These are phyloP conservation scores for Amborella trichopoda DNA, from an alignment of 164 flowering plant species.

Conservation along the genomic window DNA sequence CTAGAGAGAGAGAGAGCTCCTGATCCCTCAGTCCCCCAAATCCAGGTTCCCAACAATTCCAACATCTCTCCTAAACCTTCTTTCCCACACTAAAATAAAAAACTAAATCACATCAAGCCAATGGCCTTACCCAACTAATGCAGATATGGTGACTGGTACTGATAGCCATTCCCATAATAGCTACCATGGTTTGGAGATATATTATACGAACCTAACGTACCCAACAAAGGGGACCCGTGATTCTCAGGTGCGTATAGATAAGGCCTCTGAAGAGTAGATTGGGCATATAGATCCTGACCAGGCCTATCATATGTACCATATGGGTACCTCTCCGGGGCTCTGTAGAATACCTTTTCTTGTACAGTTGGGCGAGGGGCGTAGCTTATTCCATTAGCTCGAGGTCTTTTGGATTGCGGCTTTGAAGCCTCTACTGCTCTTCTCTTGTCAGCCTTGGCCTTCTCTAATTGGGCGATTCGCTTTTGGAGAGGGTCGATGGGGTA, in stretches of 20 bases:
- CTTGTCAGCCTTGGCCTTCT: conserved; percentile 95
- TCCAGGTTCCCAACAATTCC: too few species aligned
- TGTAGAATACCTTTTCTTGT: conserved; percentile 50
- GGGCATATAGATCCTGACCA: too few species aligned
- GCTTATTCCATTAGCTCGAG: conserved; percentile 68
- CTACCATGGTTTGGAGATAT: conserved; percentile 56
- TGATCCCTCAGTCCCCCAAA: too few species aligned
- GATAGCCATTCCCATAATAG: conserved; percentile 79
- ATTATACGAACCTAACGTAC: conserved; percentile 48
- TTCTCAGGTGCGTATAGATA: conserved; percentile 51
- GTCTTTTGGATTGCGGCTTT: conserved; percentile 90
- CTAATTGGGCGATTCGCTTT: conserved; percentile 57
- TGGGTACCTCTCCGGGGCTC: conserved; percentile 69
- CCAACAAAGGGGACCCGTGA: conserved; percentile 41
- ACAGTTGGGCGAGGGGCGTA: conserved; percentile 42
- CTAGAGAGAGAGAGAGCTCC: too few species aligned
- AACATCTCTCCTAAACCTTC: too few species aligned
- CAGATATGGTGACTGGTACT: conserved; percentile 70
- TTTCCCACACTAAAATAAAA: too few species aligned
- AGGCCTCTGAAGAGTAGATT: conserved; percentile 58
- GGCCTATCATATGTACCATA: too few species aligned
- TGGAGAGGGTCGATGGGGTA: conserved; percentile 69
- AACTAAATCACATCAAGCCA: too few species aligned
- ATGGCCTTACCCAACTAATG: conserved; percentile 46
- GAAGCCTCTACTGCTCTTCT: conserved; percentile 70